phyloP scores from a whole-genome alignment of 768 basidiomycete genomes.

The Phanerodontia chrysosporium region DNA sequence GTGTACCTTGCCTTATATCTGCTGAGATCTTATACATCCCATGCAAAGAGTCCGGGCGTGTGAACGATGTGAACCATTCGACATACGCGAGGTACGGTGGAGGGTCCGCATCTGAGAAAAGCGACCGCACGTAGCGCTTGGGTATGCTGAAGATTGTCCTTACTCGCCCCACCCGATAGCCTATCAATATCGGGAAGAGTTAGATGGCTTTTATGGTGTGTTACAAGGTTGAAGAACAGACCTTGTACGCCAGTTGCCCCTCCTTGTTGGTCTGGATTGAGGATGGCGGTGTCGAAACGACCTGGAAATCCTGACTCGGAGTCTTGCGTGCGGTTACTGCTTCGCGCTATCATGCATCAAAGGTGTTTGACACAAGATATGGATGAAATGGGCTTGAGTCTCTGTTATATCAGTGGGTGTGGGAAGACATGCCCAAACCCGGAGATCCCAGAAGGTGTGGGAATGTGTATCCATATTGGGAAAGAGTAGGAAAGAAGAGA shows the following conservation, averaged over 20 bases:
- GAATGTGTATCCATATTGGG: too few relatives aligned
- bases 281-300: conserved; percentile 33
- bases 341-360: too few relatives aligned
- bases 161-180: conserved; percentile 25
- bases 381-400: too few relatives aligned
- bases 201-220: neutral
- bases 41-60: conserved; percentile 17
- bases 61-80: conserved; percentile 27
- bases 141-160: conserved; percentile 25
- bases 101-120: conserved; percentile 5
- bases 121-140: neutral
- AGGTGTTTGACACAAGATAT: too few relatives aligned
- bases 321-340: too few relatives aligned
- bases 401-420: too few relatives aligned
- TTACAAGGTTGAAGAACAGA: too few relatives aligned
- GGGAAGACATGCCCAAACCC: too few relatives aligned
- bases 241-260: neutral
- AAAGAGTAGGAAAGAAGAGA: too few relatives aligned
- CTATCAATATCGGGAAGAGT: neutral
- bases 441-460: too few relatives aligned
- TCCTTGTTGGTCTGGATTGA: conserved; percentile 6
- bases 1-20: neutral
- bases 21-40: conserved; percentile 24
- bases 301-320: too few relatives aligned
- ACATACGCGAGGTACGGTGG: conserved; percentile 26